A percentile compares a stretch with the other conserved stretches of the same genome.
Evolutionary conservation across 2,329 filamentous ascomycete species (phyloP).

Genomic region (Davidsoniella eucalypti): DNA sequence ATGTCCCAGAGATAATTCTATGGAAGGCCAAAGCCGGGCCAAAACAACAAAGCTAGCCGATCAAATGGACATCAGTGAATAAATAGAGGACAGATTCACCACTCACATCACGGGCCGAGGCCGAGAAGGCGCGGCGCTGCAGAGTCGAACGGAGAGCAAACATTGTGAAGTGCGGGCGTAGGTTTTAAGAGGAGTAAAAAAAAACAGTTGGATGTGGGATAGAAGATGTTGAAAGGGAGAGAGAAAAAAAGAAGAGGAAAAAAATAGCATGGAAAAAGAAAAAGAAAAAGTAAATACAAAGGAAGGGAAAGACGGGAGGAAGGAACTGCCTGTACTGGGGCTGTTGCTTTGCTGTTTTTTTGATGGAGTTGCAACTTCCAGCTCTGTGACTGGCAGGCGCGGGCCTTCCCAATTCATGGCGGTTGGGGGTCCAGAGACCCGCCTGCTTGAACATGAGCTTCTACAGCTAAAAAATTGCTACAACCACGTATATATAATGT

Average conservation of each 20-base stretch:
- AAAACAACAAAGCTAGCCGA: not conserved
- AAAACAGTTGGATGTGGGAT: constrained; percentile 11
- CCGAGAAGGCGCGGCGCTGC: constrained; percentile 69
- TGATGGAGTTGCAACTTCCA: too few species aligned
- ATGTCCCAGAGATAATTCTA: not conserved
- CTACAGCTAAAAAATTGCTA: too few species aligned
- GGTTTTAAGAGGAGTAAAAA: constrained; percentile 14
- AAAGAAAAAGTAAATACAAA: not conserved
- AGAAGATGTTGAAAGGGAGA: constrained; percentile 1
- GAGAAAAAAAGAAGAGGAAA: constrained; percentile 6
- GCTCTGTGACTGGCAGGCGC: too few species aligned
- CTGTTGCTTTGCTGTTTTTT: too few species aligned
- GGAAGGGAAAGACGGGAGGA: not conserved
- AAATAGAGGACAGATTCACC: not conserved
- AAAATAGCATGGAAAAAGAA: not conserved
- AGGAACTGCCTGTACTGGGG: not conserved
- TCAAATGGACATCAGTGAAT: not conserved
- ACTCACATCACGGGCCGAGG: constrained; percentile 55
- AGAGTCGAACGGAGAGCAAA: constrained; percentile 47
- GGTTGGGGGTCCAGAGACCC: too few species aligned
- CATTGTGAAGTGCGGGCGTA: constrained; percentile 33
- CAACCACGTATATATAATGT: too few species aligned
- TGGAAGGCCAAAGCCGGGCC: not conserved
- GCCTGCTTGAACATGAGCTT: too few species aligned
- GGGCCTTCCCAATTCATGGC: too few species aligned